Conservation (phyloP, 2,329 filamentous ascomycete species). For the Coniochaeta sp. region DNA sequence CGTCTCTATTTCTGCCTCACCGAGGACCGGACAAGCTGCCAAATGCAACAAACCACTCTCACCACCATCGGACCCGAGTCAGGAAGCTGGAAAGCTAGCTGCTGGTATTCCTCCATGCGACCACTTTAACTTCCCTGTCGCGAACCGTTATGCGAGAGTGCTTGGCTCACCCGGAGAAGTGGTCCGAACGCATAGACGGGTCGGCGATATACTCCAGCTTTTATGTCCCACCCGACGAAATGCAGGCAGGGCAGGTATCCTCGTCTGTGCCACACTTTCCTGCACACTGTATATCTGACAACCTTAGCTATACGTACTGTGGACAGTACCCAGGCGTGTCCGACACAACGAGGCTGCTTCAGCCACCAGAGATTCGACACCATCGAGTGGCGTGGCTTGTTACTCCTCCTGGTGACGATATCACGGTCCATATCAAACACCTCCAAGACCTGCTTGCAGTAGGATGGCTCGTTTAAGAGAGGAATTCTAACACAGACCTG, state of each 20-base stretch:
- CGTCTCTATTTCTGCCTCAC: too few relatives aligned
- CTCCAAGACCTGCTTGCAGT: neutral
- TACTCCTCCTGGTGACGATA: neutral
- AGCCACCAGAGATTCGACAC: neutral
- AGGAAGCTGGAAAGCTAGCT: neutral
- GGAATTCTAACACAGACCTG: too few relatives aligned
- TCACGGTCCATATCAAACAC: too few relatives aligned
- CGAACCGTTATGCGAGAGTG: neutral
- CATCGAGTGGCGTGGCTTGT: neutral
- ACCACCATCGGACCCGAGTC: neutral
- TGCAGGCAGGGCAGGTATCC: neutral
- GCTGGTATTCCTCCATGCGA: neutral
- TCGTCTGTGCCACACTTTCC: neutral
- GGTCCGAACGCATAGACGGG: neutral
- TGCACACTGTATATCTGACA: neutral
- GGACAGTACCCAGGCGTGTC: too few relatives aligned
- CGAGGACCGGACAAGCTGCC: neutral
- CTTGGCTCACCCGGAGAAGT: neutral
- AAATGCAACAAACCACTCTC: neutral
- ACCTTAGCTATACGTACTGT: neutral
- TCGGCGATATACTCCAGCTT: neutral
- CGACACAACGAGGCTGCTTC: neutral
- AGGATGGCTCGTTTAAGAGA: too few relatives aligned
- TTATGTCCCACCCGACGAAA: neutral
- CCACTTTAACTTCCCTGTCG: neutral